Evolutionary conservation across 2,329 filamentous ascomycete species (phyloP), one percentile per base, ranked within the genome.

Genomic region (Byssoonygena ceratinophila): DNA sequence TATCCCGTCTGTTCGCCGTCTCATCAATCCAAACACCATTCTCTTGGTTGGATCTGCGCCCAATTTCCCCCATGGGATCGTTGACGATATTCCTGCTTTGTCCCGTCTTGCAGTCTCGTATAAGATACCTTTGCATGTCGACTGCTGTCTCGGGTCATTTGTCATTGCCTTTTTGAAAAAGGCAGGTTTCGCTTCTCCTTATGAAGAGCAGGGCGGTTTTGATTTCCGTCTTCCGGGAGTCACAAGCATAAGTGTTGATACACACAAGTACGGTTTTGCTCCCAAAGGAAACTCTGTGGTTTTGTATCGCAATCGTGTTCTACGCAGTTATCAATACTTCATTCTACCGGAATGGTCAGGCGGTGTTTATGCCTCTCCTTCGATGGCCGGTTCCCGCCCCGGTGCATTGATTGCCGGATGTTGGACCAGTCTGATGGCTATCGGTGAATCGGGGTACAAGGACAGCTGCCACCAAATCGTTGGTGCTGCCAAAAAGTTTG

Each of bases 211-310:
- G 20, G 82, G 85, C 60, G 82, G 82, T 4, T 97, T 97, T 65
- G 92, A 98, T 69, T 98, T 98, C 79, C 82, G 86, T 52, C 82
- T 94, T 54, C 88, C 87, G 60, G 92, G 92, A 61, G 92, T 98
- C 34, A 96, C 91, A 2, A 91, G 85, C 68, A 97, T 98, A 68
- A 89, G 83, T 59, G 94, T 90, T 68, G 92, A 98, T 68, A 98
- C 92, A 2, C 92, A 98, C 78, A 98, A 98, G 70, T 98, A 98
- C 67, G 92, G 92, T 34, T 98, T 98, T 66, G 92, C 92, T 1
- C 92, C 92, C 50, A 98, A 98, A 74, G 92, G 92, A 60, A 98
- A 94, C 77, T 92, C 85, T 49, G 92, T 89, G 1, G 78, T 95
- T 12, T 77, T 98, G 39, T 98, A 98, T 77, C 87, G 92, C 61